phyloP scores from a whole-genome alignment of 768 basidiomycete species.

The Russula brevipes region DNA sequence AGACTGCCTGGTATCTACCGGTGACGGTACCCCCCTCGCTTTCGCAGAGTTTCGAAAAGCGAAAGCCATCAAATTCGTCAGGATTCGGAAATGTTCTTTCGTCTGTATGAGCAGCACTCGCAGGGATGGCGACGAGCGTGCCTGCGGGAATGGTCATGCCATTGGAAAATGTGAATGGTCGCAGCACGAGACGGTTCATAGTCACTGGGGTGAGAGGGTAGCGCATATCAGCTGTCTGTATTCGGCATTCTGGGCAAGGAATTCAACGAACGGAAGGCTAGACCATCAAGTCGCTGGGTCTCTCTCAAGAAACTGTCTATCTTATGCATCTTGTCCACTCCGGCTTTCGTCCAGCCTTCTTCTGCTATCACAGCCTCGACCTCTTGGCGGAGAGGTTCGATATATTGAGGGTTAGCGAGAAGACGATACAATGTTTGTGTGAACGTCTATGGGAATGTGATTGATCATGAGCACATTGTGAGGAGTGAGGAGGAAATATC shows the following conservation, averaged over 20 bases:
- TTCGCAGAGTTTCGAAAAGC: too few relatives aligned
- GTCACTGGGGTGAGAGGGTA: constrained; percentile 16
- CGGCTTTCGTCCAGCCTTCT: constrained; percentile 34
- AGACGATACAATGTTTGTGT: constrained; percentile 32
- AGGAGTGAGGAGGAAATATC: neutral
- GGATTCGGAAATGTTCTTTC: too few relatives aligned
- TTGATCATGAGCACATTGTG: neutral
- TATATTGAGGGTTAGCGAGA: constrained; percentile 29
- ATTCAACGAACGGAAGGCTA: constrained; percentile 24
- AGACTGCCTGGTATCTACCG: too few relatives aligned
- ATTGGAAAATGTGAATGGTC: constrained; percentile 42
- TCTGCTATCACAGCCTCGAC: constrained; percentile 28
- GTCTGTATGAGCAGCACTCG: too few relatives aligned
- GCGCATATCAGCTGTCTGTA: neutral
- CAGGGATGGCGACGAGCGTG: constrained; percentile 33
- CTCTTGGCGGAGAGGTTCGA: constrained; percentile 32
- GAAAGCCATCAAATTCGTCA: too few relatives aligned
- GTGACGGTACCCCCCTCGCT: too few relatives aligned
- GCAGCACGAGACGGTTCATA: constrained; percentile 33
- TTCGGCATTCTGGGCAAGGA: neutral
- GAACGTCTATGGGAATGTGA: constrained; percentile 26
- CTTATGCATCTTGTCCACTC: constrained; percentile 31
- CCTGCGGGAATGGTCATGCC: constrained; percentile 40
- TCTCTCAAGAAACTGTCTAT: constrained; percentile 38
- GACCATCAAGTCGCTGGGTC: constrained; percentile 29